Evolutionary conservation across 306 rosid genomes (phyloP).

Genomic region (Gynostemma pentaphyllum): DNA sequence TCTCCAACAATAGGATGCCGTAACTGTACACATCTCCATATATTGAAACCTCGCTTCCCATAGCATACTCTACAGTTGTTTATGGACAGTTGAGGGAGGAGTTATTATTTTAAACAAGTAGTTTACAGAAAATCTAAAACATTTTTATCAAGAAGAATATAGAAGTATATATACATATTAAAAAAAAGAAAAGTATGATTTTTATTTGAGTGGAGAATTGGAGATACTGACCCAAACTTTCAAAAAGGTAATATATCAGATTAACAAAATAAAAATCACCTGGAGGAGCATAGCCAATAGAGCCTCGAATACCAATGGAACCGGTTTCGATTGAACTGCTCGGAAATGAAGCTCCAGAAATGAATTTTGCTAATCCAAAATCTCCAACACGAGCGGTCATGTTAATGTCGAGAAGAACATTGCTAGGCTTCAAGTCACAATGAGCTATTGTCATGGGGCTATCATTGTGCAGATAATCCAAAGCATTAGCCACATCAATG

Average conservation of each 20-base stretch:
- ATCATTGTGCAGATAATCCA: conserved; percentile 11
- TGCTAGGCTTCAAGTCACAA: conserved; percentile 15
- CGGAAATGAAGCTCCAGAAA: neutral
- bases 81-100: neutral
- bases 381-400: conserved; percentile 11
- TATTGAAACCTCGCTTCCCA: conserved; percentile 15
- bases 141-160: neutral
- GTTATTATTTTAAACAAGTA: neutral
- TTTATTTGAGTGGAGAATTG: neutral
- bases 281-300: conserved; percentile 11
- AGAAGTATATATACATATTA: too few relatives aligned
- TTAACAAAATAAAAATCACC: neutral
- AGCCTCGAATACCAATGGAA: conserved; percentile 13
- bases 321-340: neutral
- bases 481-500: conserved; percentile 30
- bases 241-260: neutral
- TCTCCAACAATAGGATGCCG: conserved; percentile 17
- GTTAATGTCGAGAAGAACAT: conserved; percentile 8
- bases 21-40: conserved; percentile 16
- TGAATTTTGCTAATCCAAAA: conserved; percentile 11
- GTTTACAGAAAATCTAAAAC: neutral
- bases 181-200: too few relatives aligned
- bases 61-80: conserved; percentile 13
- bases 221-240: neutral
- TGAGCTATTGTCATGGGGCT: conserved; percentile 5